Percentiles rank a stretch among this genome's conserved stretches.
Conservation (phyloP, 1,284 basidiomycete genomes). For the Melampsora abietis-canadensis region DNA sequence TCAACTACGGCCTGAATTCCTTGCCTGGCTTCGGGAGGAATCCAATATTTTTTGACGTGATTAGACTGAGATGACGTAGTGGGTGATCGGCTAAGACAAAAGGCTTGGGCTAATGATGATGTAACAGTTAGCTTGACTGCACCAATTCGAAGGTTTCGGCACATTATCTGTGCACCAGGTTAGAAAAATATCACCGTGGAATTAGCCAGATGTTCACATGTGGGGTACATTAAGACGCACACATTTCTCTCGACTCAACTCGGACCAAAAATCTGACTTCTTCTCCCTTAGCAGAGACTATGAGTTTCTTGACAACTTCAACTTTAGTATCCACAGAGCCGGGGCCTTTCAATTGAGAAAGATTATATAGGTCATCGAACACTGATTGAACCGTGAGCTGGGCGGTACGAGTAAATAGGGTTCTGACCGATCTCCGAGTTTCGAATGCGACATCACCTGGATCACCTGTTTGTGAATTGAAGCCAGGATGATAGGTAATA, state of each 20-base stretch:
- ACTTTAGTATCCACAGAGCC: slow-evolving; percentile 74
- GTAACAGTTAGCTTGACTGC: slow-evolving; percentile 81
- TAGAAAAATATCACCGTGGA: no score
- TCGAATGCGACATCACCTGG: slow-evolving; percentile 53
- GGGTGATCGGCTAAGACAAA: slow-evolving; percentile 58
- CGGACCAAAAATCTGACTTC: slow-evolving; percentile 80
- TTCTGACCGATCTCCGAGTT: slow-evolving; percentile 50
- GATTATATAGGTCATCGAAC: neutral
- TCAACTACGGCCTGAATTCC: slow-evolving; percentile 50
- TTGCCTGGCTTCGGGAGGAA: slow-evolving; percentile 45
- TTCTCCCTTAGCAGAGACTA: slow-evolving; percentile 79
- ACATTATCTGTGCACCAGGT: slow-evolving; percentile 53
- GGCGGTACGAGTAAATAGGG: slow-evolving; percentile 48
- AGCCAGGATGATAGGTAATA: neutral
- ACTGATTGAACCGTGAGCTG: slow-evolving; percentile 51
- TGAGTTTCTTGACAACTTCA: slow-evolving; percentile 72
- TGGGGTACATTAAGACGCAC: no score
- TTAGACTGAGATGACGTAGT: slow-evolving; percentile 14
- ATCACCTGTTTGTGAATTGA: slow-evolving; percentile 48
- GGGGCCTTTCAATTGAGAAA: slow-evolving; percentile 57
- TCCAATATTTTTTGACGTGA: slow-evolving; percentile 18
- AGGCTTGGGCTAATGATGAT: slow-evolving; percentile 74
- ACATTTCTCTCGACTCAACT: slow-evolving; percentile 54
- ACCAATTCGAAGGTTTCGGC: slow-evolving; percentile 72
- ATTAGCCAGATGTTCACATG: no score